Evolutionary conservation across 2,329 filamentous ascomycete genomes (phyloP), one percentile per base, ranked within the genome.

Genomic region (Monosporascus cannonballus): DNA sequence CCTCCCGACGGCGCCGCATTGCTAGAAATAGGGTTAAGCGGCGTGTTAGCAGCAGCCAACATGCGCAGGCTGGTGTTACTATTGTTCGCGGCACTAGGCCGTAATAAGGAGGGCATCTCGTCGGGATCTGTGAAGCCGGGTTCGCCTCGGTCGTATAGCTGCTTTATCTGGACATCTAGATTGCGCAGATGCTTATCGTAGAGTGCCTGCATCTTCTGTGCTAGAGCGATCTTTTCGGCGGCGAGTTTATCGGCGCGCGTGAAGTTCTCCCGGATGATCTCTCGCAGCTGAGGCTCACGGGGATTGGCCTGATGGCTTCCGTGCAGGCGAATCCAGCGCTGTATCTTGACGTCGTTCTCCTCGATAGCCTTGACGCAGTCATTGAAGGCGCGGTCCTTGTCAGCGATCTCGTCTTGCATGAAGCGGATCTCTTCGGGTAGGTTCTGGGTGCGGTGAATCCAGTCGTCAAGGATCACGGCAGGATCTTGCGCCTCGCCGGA

Each of bases 341-440:
- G 89, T 41, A 94, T 83, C 64, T 85, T 85, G 50, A 71, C 78
- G 64, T 95, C 89, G 59, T 86, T 84, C 54, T 87, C 84, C 41
- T 84, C 80, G 64, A 92, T 89, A 58, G 81, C 78, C 56, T 82
- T 78, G 54, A 85, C 75, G 66, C 86, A 85, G 47, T 89, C 84
- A 64, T 82, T 76, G 60, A 89, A 87, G 58, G 84, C 78, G 48
- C 81, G 79, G 67, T 95, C 89, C 69, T 92, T 93, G 67, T 89
- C 86, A 64, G 84, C 78, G 57, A 93, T 89, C 71, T 94, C 89
- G 66, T 92, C 89, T 64, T 92, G 86, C 56, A 93, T 79, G 72
- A 92, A 91, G 20, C 86, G 85, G 54, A 94, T 85, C 71, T 94
- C 89, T 57, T 89, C 87, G 56, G 89, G 89, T 27, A 93, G 77